Evolutionary conservation across 257 asterid species (phyloP).

Genomic region (Solanum bukasovii): DNA sequence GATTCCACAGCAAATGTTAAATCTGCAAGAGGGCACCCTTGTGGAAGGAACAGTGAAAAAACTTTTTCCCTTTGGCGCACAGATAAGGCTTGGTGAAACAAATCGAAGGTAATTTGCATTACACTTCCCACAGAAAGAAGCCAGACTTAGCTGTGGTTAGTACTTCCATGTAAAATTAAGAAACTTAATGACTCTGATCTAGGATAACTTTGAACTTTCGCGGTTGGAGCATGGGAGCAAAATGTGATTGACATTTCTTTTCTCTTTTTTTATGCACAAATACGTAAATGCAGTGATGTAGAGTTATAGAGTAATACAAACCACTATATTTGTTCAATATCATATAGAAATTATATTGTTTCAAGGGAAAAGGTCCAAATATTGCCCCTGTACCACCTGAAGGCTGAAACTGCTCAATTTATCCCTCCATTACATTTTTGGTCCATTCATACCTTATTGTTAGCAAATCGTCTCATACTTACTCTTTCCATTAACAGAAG

Average conservation of each 20-base stretch:
- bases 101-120: constrained; percentile 62
- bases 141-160: background rate
- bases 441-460: background rate
- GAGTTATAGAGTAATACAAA: background rate
- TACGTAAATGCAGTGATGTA: background rate
- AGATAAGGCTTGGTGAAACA: constrained; percentile 75
- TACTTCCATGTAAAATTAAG: background rate
- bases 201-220: background rate
- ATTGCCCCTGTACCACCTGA: background rate
- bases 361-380: background rate
- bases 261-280: background rate
- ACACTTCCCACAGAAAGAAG: background rate
- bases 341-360: background rate
- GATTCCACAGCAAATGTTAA: constrained; percentile 37
- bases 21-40: constrained; percentile 80
- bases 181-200: background rate
- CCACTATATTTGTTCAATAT: background rate
- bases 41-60: constrained; percentile 80
- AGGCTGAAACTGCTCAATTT: background rate
- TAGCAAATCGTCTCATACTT: background rate
- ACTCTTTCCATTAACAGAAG: background rate
- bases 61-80: constrained; percentile 82
- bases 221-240: background rate
- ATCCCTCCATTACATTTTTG: background rate
- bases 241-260: background rate